phyloP scores from a whole-genome alignment of 2,329 filamentous ascomycete genomes.

The Mycosphaerella sp. region DNA sequence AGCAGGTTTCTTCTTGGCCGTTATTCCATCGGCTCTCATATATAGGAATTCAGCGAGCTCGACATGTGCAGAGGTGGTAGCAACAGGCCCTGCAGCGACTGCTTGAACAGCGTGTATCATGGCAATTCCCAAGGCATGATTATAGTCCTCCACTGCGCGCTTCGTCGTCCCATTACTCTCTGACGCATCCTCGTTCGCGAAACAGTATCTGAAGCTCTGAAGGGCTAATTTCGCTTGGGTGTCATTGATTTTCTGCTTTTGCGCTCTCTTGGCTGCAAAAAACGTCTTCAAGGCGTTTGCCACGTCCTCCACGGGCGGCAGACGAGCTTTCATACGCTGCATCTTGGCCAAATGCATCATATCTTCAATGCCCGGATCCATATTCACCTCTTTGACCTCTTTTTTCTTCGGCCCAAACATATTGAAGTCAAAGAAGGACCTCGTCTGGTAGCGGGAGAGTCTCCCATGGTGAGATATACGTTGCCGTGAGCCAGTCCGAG shows the following conservation, averaged over 20 bases:
- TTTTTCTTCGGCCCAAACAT: slow-evolving; percentile 52
- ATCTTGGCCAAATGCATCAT: slow-evolving; percentile 64
- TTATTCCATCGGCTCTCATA: background rate
- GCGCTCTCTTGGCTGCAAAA: slow-evolving; percentile 46
- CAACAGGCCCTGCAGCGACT: background rate
- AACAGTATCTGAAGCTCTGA: slow-evolving; percentile 56
- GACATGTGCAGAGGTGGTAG: background rate
- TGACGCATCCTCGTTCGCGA: background rate
- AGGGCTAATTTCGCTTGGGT: slow-evolving; percentile 59
- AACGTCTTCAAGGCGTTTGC: slow-evolving; percentile 59
- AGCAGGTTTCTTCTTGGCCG: background rate
- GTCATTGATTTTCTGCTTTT: slow-evolving; percentile 52
- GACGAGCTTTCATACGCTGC: slow-evolving; percentile 57
- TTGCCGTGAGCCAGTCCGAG: background rate
- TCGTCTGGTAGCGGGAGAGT: slow-evolving; percentile 29
- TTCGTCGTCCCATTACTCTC: background rate
- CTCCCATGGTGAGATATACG: slow-evolving; percentile 2
- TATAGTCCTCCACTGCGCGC: background rate
- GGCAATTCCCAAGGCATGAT: background rate
- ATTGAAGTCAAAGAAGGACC: slow-evolving; percentile 58
- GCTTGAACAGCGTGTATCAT: background rate
- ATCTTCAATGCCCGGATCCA: slow-evolving; percentile 64
- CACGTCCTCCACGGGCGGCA: slow-evolving; percentile 59
- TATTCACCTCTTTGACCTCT: slow-evolving; percentile 54
- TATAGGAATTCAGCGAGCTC: background rate